These are phyloP conservation scores for Macrotyloma uniflorum DNA, from an alignment of 306 rosid species.

Conservation along the genomic window DNA sequence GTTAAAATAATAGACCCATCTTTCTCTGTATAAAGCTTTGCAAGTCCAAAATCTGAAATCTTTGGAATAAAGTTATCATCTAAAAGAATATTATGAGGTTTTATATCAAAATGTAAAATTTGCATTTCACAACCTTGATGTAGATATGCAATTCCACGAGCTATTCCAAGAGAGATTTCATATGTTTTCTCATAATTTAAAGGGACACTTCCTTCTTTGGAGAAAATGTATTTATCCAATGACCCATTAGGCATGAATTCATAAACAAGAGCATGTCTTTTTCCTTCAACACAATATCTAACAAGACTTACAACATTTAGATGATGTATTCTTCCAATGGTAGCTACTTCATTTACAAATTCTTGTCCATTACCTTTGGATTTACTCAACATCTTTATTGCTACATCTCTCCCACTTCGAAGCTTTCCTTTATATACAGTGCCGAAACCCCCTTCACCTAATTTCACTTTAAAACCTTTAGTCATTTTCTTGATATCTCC, in stretches of 20 bases:
- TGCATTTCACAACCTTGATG: slow-evolving; percentile 2
- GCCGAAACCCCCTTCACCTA: neutral
- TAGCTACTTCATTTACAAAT: neutral
- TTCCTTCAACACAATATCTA: neutral
- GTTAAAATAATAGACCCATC: neutral
- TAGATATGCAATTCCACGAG: neutral
- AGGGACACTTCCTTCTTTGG: neutral
- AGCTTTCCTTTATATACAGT: neutral
- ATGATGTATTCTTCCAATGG: neutral
- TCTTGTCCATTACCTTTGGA: neutral
- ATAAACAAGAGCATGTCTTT: neutral
- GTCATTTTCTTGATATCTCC: neutral
- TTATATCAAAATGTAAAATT: neutral
- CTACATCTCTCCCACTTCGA: neutral
- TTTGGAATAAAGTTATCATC: neutral
- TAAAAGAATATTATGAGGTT: slow-evolving; percentile 3
- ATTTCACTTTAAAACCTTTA: neutral
- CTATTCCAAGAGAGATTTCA: neutral
- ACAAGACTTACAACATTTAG: neutral
- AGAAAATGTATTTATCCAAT: neutral
- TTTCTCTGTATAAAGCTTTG: neutral
- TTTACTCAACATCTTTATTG: neutral
- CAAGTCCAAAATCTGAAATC: neutral
- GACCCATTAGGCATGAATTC: neutral
- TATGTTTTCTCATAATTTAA: neutral